Evolutionary conservation across 371 early-diverging fungal species (phyloP).

Genomic region (Choanephora cucurbitarum): DNA sequence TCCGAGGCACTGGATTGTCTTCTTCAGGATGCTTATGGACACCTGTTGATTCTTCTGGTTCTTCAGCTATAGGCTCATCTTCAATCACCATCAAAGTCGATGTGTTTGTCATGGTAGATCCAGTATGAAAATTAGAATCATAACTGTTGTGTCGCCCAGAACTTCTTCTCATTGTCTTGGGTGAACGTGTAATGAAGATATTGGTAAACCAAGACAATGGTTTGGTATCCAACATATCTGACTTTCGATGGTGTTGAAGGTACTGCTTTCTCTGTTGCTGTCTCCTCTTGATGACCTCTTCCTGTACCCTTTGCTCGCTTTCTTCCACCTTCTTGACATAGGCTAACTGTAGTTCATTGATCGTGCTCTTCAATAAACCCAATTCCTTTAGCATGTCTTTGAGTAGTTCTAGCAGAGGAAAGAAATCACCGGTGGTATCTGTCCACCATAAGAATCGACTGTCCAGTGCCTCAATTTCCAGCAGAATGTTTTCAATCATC

Average conservation of each 20-base stretch:
- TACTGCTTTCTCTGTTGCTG: constrained; percentile 6
- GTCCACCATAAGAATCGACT: constrained; percentile 54
- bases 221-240: neutral
- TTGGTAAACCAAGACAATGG: constrained; percentile 29
- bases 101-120: constrained; percentile 11
- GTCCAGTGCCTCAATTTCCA: constrained; percentile 58
- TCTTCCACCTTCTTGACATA: constrained; percentile 64
- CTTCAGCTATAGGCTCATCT: neutral
- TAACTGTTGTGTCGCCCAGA: neutral
- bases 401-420: constrained; percentile 55
- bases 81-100: constrained; percentile 5
- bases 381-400: constrained; percentile 67
- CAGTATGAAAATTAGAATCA: neutral
- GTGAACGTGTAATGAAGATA: constrained; percentile 18
- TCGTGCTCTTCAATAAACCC: constrained; percentile 51
- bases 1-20: neutral
- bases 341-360: constrained; percentile 69
- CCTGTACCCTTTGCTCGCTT: constrained; percentile 40
- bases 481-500: constrained; percentile 64
- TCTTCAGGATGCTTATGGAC: neutral
- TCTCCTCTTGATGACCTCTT: constrained; percentile 44
- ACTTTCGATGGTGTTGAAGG: no score
- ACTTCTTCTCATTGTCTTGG: neutral
- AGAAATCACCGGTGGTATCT: constrained; percentile 31
- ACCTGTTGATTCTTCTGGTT: neutral